Conservation (phyloP, 345 rosid genomes). For the Eutrema yunnanense region DNA sequence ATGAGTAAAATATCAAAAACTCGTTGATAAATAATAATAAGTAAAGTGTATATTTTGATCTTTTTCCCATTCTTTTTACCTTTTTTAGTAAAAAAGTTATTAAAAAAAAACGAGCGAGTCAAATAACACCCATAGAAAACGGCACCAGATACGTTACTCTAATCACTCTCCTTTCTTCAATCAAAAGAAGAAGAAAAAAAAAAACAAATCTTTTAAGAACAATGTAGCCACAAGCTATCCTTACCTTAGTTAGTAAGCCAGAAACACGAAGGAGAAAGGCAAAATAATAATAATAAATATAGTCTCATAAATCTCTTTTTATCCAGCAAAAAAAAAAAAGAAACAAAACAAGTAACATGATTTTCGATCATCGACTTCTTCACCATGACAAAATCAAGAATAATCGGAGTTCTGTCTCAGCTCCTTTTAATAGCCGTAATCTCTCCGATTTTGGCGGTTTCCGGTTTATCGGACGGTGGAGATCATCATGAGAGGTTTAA, state of each 20-base stretch:
- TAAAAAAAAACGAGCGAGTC: background rate
- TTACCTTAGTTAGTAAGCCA: constrained; percentile 54
- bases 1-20: too few relatives aligned
- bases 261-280: background rate
- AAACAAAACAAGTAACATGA: background rate
- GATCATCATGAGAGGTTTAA: constrained; percentile 16
- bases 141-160: constrained; percentile 30
- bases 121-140: constrained; percentile 7
- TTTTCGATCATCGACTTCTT: constrained; percentile 7
- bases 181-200: background rate
- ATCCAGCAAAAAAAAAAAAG: background rate
- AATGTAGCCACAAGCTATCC: constrained; percentile 55
- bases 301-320: background rate
- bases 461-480: constrained; percentile 21
- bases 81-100: background rate
- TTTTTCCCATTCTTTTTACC: background rate
- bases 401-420: constrained; percentile 23
- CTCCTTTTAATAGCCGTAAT: constrained; percentile 34
- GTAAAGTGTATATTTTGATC: background rate
- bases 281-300: background rate
- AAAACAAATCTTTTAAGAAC: constrained; percentile 14
- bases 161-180: constrained; percentile 27
- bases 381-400: constrained; percentile 24
- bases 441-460: constrained; percentile 10
- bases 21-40: too few relatives aligned